Conservation (phyloP, 805 yeast species). For the Ogataea wickerhamii region DNA sequence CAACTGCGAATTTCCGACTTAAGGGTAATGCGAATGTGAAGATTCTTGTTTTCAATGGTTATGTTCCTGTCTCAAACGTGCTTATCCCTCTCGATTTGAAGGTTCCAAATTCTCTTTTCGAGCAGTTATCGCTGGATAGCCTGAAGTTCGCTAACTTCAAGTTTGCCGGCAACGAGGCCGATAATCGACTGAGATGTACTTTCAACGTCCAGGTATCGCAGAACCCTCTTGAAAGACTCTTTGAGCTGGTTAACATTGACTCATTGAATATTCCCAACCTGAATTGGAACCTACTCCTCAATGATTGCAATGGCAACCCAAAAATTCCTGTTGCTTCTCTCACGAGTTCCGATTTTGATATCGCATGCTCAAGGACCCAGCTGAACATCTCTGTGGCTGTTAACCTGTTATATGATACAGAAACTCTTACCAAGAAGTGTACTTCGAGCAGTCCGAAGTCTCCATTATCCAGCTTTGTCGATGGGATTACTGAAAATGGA, state of each 20-base stretch:
- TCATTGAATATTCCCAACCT: conserved; percentile 32
- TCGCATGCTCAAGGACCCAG: conserved; percentile 1
- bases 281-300: conserved; percentile 34
- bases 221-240: conserved; percentile 16
- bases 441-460: conserved; percentile 3
- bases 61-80: conserved; percentile 31
- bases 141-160: conserved; percentile 23
- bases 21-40: conserved; percentile 34
- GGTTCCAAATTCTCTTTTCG: conserved; percentile 23
- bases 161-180: conserved; percentile 22
- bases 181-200: conserved; percentile 25
- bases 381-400: conserved; percentile 15
- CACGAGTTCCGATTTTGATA: conserved; percentile 13
- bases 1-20: conserved; percentile 31
- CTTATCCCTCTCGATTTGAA: conserved; percentile 31
- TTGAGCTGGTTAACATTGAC: conserved; percentile 6
- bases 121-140: conserved; percentile 18
- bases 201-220: conserved; percentile 14
- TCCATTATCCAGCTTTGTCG: conserved; percentile 18
- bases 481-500: conserved; percentile 8
- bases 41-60: conserved; percentile 32
- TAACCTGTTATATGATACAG: conserved; percentile 7
- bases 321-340: conserved; percentile 29
- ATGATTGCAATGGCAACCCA: conserved; percentile 34
- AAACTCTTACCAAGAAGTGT: conserved; percentile 13